Conservation (phyloP, 2,329 filamentous ascomycete genomes). For the Colletotrichum sojae region DNA sequence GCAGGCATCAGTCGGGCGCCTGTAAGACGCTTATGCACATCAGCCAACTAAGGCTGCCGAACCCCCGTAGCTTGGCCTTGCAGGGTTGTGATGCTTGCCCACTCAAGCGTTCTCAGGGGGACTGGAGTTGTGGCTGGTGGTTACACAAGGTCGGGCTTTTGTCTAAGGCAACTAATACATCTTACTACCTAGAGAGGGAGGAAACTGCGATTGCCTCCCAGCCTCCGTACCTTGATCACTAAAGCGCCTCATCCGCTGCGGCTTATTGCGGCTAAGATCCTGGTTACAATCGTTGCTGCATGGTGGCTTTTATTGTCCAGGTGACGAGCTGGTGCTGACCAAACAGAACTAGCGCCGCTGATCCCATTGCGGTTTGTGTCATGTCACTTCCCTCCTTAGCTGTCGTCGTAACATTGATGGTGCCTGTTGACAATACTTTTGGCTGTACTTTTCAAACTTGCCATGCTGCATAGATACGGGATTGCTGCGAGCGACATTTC, state of each 20-base stretch:
- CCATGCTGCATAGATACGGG: too few species aligned
- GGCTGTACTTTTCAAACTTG: too few species aligned
- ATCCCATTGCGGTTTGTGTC: constrained; percentile 20
- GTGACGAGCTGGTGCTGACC: constrained; percentile 17
- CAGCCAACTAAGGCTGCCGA: constrained; percentile 9
- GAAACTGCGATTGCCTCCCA: too few species aligned
- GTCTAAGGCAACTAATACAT: background rate
- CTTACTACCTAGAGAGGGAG: background rate
- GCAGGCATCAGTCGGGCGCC: constrained; percentile 19
- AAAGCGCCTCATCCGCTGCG: constrained; percentile 1
- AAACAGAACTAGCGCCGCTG: constrained; percentile 11
- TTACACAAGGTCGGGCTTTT: background rate
- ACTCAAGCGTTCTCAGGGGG: background rate
- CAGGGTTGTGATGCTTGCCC: background rate
- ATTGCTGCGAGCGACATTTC: too few species aligned
- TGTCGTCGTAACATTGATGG: too few species aligned
- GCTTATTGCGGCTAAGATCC: constrained; percentile 6
- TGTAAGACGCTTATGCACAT: constrained; percentile 19
- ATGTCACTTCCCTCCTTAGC: too few species aligned
- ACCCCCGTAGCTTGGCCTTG: constrained; percentile 8
- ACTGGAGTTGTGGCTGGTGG: background rate
- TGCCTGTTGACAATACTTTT: too few species aligned
- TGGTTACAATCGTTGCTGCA: background rate
- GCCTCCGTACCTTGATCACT: background rate
- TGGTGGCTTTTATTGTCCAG: constrained; percentile 10